Percentiles rank a stretch among this genome's conserved stretches.
phyloP scores from a whole-genome alignment of 495 filamentous ascomycete species.

The Halenospora varia region DNA sequence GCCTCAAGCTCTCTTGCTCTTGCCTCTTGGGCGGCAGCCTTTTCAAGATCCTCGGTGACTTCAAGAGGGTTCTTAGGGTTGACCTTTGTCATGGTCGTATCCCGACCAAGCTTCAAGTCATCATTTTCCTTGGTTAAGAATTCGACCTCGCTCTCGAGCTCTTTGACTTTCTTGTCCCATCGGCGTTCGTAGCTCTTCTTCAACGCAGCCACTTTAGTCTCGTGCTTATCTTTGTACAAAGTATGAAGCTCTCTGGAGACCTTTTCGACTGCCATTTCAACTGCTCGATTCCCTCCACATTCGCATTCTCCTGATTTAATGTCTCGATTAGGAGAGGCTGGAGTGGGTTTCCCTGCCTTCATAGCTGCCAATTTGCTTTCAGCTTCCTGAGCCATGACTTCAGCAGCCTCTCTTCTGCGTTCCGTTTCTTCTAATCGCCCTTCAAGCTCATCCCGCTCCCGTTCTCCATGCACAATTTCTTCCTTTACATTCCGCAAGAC shows the following conservation, averaged over 20 bases:
- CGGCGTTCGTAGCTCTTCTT: constrained; percentile 92
- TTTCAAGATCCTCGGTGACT: constrained; percentile 44
- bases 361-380: constrained; percentile 70
- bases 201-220: constrained; percentile 86
- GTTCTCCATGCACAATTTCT: constrained; percentile 72
- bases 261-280: constrained; percentile 87
- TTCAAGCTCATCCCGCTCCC: constrained; percentile 68
- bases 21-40: constrained; percentile 44
- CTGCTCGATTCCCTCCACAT: constrained; percentile 39
- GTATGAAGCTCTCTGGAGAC: constrained; percentile 85
- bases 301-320: constrained; percentile 26
- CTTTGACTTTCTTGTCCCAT: constrained; percentile 78
- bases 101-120: constrained; percentile 58
- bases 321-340: neutral
- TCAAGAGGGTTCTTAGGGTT: constrained; percentile 40
- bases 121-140: constrained; percentile 68
- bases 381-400: constrained; percentile 63
- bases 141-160: constrained; percentile 67
- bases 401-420: constrained; percentile 58
- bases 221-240: constrained; percentile 95
- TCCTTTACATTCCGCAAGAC: constrained; percentile 74
- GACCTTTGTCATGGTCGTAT: constrained; percentile 60
- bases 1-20: constrained; percentile 57
- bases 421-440: constrained; percentile 72
- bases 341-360: constrained; percentile 39